Conservation (phyloP, 1,139 yeast genomes). For the Zygosaccharomyces pseudobailii region DNA sequence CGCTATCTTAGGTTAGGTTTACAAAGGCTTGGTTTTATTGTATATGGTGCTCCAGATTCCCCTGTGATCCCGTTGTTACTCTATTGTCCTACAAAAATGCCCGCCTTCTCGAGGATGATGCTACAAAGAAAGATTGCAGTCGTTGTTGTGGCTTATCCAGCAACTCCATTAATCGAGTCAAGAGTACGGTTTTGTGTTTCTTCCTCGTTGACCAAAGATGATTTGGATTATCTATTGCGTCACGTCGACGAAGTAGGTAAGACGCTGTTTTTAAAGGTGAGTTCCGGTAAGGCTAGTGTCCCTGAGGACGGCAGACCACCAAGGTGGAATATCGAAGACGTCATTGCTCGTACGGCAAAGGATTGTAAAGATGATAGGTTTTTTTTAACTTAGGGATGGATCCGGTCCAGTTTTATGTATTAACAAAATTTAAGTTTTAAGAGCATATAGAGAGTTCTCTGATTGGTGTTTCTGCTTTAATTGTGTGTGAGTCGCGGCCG, state of each 20-base stretch:
- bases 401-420: not conserved
- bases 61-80: constrained; percentile 89
- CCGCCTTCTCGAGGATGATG: constrained; percentile 81
- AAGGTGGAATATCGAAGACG: constrained; percentile 75
- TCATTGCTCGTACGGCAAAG: constrained; percentile 63
- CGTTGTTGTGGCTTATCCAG: constrained; percentile 96
- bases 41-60: constrained; percentile 92
- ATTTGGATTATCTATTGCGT: constrained; percentile 73
- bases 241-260: constrained; percentile 81
- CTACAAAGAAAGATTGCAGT: constrained; percentile 80
- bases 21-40: constrained; percentile 87
- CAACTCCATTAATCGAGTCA: constrained; percentile 86
- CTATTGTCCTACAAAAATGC: constrained; percentile 91
- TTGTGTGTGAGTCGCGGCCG: not conserved
- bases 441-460: not conserved
- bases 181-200: constrained; percentile 92
- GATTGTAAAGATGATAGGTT: constrained; percentile 53
- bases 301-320: constrained; percentile 54
- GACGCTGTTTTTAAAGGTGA: constrained; percentile 64
- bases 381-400: constrained; percentile 26
- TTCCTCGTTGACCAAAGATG: constrained; percentile 88
- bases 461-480: not conserved
- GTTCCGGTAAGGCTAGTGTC: constrained; percentile 74
- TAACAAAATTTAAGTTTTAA: not conserved
- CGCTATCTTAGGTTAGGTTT: constrained; percentile 87